These are phyloP conservation scores for Adansonia madagascariensis DNA, from an alignment of 441 rosid genomes.

Conservation along the genomic window DNA sequence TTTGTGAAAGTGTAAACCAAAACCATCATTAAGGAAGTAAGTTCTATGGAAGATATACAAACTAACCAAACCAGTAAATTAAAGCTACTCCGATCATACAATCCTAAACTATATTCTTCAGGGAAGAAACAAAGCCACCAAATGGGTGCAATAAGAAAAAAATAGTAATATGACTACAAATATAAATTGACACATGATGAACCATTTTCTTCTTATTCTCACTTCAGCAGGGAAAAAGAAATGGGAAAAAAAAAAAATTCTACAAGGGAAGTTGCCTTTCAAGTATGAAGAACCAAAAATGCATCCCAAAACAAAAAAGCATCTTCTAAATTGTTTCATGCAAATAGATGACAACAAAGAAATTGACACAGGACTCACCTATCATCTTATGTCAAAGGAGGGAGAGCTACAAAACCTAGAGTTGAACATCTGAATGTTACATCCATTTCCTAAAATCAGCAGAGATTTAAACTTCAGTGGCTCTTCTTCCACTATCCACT, in stretches of 20 bases:
- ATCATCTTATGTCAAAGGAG: background rate
- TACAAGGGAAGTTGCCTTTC: background rate
- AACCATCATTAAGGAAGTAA: background rate
- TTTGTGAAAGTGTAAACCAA: background rate
- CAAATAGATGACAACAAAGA: background rate
- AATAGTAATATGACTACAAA: background rate
- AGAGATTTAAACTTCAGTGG: background rate
- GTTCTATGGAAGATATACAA: background rate
- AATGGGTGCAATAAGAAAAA: background rate
- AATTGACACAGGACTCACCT: background rate
- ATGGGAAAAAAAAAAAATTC: background rate
- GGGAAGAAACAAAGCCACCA: background rate
- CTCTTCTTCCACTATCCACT: constrained; percentile 25
- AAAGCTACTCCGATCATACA: background rate
- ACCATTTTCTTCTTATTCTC: background rate
- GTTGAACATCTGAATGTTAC: background rate
- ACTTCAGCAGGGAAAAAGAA: background rate
- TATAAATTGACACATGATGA: background rate
- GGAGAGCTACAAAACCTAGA: background rate
- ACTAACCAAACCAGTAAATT: background rate
- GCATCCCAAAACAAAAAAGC: background rate
- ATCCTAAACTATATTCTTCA: background rate
- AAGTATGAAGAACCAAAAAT: background rate
- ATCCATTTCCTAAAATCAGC: background rate
- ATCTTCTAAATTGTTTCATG: background rate